Evolutionary conservation across 495 filamentous ascomycete genomes (phyloP).

Genomic region (Apiosordaria backusii): DNA sequence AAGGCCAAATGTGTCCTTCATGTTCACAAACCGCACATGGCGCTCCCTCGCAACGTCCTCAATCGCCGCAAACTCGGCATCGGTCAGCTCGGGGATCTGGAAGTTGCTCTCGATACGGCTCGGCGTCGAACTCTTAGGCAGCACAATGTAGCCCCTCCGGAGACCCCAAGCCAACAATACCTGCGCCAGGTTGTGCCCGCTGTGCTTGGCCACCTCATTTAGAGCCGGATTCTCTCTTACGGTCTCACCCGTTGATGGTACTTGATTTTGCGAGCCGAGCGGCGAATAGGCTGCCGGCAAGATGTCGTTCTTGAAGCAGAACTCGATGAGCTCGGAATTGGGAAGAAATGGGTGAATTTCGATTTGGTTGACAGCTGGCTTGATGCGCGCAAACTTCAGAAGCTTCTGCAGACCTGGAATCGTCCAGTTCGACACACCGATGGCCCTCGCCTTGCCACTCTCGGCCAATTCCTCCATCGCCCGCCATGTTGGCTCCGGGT

Average conservation of each 20-base stretch:
- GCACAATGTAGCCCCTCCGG: slow-evolving; percentile 41
- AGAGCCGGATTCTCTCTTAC: slow-evolving; percentile 39
- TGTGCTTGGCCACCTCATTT: slow-evolving; percentile 40
- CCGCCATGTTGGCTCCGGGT: slow-evolving; percentile 55
- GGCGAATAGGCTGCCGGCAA: slow-evolving; percentile 67
- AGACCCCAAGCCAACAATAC: slow-evolving; percentile 49
- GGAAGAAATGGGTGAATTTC: slow-evolving; percentile 53
- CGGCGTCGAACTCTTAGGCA: slow-evolving; percentile 61
- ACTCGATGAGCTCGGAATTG: slow-evolving; percentile 51
- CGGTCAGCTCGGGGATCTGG: slow-evolving; percentile 40
- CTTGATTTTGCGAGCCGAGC: slow-evolving; percentile 59
- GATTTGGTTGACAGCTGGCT: slow-evolving; percentile 48
- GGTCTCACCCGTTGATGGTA: slow-evolving; percentile 45
- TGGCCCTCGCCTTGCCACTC: slow-evolving; percentile 37
- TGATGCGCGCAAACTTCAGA: slow-evolving; percentile 40
- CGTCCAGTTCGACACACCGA: slow-evolving; percentile 53
- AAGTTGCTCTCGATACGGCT: slow-evolving; percentile 57
- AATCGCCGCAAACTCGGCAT: slow-evolving; percentile 42
- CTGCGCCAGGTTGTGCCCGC: slow-evolving; percentile 41
- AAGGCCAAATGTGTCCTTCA: slow-evolving; percentile 65
- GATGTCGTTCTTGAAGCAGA: slow-evolving; percentile 56
- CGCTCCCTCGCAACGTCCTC: slow-evolving; percentile 44
- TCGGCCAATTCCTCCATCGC: slow-evolving; percentile 46
- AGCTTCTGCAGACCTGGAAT: slow-evolving; percentile 40
- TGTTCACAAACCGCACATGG: slow-evolving; percentile 71